Base-by-base conservation (phyloP, 176 grass and related monocot genomes). In the Ananas comosus region DNA sequence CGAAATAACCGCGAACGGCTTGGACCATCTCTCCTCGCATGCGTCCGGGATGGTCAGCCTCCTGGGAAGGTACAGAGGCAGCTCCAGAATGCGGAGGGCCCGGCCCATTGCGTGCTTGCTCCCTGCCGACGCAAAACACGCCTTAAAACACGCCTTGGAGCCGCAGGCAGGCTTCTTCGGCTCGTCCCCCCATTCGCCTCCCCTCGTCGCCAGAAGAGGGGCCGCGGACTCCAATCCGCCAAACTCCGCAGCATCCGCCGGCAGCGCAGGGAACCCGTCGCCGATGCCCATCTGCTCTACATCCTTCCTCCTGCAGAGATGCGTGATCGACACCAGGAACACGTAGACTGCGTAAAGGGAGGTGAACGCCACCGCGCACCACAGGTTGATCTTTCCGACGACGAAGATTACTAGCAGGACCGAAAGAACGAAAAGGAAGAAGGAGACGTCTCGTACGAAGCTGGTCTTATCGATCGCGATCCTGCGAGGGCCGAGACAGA, bases 291-390 rank as follows among this genome's bases (percentile, higher is more conserved):
- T 7, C 33, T 42, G 4, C 18, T 80, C 82, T 5, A 18, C 65
- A 33, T 75, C 74, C 66, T 58, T 53, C 28, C 33, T 56, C 54
- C 67, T 65, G 17, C 63, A 68, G 12, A 70, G 53, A 65, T 86
- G 72, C 3, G 78, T 84, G 21, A 87, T 66, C 0, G 70, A 74
- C 49, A 95, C 91, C 48, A 81, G 52, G 70, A 85, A 48, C 50
- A 95, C 84, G 56, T 95, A 95, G 13, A 90, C 53, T 52, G 80
- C 13, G 73, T 95, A 95, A 12, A 95, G 75, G 4, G 84, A 90
- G 42, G 67, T 51, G 72, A 87, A 95, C 4, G 81, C 87, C 14
- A 70, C 50, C 21, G 87, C 79, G 2, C 78, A 75, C 64, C 67
- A 80, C 18, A 90, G 12, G 10, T 14, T 87, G 53, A 96, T 76